Conservation (phyloP, 306 rosid genomes). For the Inga leiocalycina region DNA sequence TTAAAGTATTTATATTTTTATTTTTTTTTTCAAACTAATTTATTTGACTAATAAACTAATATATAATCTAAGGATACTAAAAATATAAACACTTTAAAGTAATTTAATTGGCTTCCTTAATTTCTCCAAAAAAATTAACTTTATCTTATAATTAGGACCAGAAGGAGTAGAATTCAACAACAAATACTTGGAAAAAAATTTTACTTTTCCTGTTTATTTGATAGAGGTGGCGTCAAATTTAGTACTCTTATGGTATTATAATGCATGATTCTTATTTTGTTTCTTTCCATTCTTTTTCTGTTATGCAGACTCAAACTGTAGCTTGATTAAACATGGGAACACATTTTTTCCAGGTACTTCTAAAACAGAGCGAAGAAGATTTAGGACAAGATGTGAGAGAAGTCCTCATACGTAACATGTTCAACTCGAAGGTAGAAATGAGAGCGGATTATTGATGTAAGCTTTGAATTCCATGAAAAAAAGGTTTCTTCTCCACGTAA, state of each 20-base stretch:
- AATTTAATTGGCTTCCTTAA: too few relatives aligned
- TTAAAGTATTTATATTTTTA: too few relatives aligned
- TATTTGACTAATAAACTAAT: too few relatives aligned
- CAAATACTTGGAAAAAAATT: not conserved
- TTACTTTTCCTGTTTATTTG: not conserved
- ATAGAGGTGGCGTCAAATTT: not conserved
- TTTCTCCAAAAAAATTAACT: too few relatives aligned
- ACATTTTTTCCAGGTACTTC: not conserved
- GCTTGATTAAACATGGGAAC: not conserved
- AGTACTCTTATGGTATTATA: not conserved
- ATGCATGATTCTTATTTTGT: constrained; percentile 4
- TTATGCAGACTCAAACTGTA: not conserved
- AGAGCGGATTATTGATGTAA: not conserved
- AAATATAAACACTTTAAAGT: too few relatives aligned
- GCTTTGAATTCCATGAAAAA: constrained; percentile 7
- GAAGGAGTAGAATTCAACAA: not conserved
- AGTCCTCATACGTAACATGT: not conserved
- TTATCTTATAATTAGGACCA: too few relatives aligned
- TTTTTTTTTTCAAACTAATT: too few relatives aligned
- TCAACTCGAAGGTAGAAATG: constrained; percentile 16
- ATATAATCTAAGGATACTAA: too few relatives aligned
- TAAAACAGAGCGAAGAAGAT: not conserved
- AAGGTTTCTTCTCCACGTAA: not conserved
- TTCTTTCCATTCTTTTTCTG: not conserved
- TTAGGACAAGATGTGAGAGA: not conserved